Percentiles rank a stretch among this genome's conserved stretches.
phyloP scores from a whole-genome alignment of 306 rosid genomes.

The Cucumis cinereus region DNA sequence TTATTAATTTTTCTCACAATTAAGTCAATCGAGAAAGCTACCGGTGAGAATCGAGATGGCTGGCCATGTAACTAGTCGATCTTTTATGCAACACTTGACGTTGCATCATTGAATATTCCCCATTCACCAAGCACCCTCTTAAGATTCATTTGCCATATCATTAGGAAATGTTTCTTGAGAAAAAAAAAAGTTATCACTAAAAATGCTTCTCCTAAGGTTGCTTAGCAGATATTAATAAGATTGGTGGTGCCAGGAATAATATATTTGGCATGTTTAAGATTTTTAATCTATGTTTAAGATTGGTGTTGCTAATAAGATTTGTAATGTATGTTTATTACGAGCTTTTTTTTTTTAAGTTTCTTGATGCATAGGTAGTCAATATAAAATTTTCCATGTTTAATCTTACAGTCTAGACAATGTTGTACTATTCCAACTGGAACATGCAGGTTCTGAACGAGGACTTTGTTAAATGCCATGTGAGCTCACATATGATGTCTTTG shows the following conservation, averaged over 20 bases:
- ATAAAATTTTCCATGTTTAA: neutral
- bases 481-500: constrained; percentile 42
- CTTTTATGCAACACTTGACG: neutral
- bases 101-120: neutral
- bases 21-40: neutral
- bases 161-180: too few species aligned
- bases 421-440: constrained; percentile 8
- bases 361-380: neutral
- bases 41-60: neutral
- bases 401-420: neutral
- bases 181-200: neutral
- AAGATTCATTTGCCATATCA: neutral
- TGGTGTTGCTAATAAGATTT: neutral
- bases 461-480: constrained; percentile 63
- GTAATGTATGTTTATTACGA: neutral
- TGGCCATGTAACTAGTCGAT: neutral
- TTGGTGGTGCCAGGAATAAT: neutral
- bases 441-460: constrained; percentile 69
- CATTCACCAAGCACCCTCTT: neutral
- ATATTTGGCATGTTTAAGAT: too few species aligned
- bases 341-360: neutral
- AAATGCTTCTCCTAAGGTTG: neutral
- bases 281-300: neutral
- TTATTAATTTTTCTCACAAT: neutral
- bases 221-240: neutral